Evolutionary conservation across 1,139 yeast species (phyloP).

Genomic region (Debaryomyces psychrophilus): DNA sequence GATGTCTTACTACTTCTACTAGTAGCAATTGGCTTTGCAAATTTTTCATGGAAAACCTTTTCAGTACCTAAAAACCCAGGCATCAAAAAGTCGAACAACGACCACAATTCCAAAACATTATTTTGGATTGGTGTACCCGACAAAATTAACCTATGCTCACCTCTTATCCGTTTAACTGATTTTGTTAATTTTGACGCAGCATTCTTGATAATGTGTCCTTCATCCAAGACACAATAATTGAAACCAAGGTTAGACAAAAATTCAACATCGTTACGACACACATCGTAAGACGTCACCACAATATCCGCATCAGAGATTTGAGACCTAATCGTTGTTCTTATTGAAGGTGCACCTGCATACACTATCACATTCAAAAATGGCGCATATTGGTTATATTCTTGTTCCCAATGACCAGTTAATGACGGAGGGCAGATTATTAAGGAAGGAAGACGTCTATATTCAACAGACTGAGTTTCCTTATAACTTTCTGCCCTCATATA

Average conservation of each 20-base stretch:
- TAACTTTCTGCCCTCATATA: slow-evolving; percentile 77
- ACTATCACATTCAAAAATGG: slow-evolving; percentile 83
- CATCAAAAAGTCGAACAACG: slow-evolving; percentile 95
- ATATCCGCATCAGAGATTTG: slow-evolving; percentile 68
- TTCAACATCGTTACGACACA: slow-evolving; percentile 87
- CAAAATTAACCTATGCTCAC: slow-evolving; percentile 86
- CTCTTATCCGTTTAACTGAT: slow-evolving; percentile 78
- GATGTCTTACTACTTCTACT: slow-evolving; percentile 89
- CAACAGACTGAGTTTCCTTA: slow-evolving; percentile 61
- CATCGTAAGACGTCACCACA: slow-evolving; percentile 94
- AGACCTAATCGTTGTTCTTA: slow-evolving; percentile 59
- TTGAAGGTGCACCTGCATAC: slow-evolving; percentile 91
- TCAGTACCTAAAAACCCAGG: slow-evolving; percentile 98
- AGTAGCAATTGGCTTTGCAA: slow-evolving; percentile 96
- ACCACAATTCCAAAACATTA: slow-evolving; percentile 95
- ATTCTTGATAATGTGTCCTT: slow-evolving; percentile 96
- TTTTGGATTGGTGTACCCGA: slow-evolving; percentile 99
- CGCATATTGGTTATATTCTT: slow-evolving; percentile 87
- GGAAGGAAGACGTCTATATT: slow-evolving; percentile 77
- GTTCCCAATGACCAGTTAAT: slow-evolving; percentile 98
- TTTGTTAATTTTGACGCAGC: slow-evolving; percentile 85
- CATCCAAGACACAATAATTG: slow-evolving; percentile 95
- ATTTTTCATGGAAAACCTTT: slow-evolving; percentile 89
- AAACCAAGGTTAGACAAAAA: slow-evolving; percentile 63
- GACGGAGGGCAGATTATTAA: slow-evolving; percentile 95